Conservation (phyloP, 1,284 basidiomycete species). For the Fomitiporia mediterranea region DNA sequence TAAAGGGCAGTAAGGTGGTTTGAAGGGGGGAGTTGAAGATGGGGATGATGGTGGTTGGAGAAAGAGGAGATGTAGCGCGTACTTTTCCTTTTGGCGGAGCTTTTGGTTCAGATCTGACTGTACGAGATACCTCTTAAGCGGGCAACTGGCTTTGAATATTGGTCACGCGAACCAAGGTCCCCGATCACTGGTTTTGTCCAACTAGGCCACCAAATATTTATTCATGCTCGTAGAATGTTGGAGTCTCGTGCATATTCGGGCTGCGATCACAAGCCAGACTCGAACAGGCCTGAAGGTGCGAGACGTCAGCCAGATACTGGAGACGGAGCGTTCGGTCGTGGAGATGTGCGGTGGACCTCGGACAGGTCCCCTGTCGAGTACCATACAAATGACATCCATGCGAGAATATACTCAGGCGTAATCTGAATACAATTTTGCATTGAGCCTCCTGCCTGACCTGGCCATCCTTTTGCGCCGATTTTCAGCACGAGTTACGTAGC, state of each 20-base stretch:
- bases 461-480: background rate
- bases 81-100: constrained; percentile 18
- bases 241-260: background rate
- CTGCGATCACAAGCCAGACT: background rate
- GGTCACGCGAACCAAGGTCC: constrained; percentile 14
- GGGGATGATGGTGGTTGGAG: constrained; percentile 18
- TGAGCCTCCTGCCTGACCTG: constrained; percentile 5
- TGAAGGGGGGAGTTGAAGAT: constrained; percentile 5
- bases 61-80: constrained; percentile 9
- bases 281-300: background rate
- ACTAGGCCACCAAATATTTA: background rate
- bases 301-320: background rate
- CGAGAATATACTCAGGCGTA: background rate
- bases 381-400: background rate
- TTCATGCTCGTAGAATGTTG: background rate
- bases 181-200: constrained; percentile 7
- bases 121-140: constrained; percentile 16
- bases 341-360: background rate
- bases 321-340: background rate
- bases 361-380: constrained; percentile 7
- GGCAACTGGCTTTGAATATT: constrained; percentile 16
- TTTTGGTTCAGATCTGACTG: constrained; percentile 18
- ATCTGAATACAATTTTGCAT: background rate
- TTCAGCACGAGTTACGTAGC: background rate
- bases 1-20: background rate